A percentile compares a stretch with the other conserved stretches of the same genome.
phyloP scores from a whole-genome alignment of 257 asterid genomes.

The Salvia hispanica region DNA sequence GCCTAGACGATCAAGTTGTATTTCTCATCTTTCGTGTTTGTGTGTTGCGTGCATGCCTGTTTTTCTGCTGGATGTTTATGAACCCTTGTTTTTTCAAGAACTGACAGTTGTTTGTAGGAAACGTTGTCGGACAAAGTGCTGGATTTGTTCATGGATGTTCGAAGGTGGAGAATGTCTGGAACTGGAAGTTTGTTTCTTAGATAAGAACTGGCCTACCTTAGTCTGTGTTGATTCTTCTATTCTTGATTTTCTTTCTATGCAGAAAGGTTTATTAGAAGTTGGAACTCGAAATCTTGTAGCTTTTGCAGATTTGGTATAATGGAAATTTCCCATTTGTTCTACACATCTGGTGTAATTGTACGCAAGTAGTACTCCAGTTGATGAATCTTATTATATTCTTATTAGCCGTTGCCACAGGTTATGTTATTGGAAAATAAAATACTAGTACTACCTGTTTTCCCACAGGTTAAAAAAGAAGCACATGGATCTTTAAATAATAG shows the following conservation, averaged over 20 bases:
- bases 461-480: too few species aligned
- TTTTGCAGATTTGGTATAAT: not conserved
- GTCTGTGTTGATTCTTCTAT: not conserved
- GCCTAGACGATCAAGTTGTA: not conserved
- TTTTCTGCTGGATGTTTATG: not conserved
- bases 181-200: not conserved
- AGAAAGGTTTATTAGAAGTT: not conserved
- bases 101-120: slow-evolving; percentile 8
- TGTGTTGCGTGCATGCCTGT: not conserved
- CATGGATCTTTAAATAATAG: too few species aligned
- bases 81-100: not conserved
- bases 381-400: too few species aligned
- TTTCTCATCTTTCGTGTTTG: not conserved
- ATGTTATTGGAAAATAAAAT: too few species aligned
- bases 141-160: not conserved
- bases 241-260: not conserved
- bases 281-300: not conserved
- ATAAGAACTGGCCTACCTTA: slow-evolving; percentile 1
- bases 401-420: too few species aligned
- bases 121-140: not conserved
- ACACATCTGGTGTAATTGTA: too few species aligned
- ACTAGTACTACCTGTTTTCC: too few species aligned
- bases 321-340: too few species aligned
- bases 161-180: not conserved
- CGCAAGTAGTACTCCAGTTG: too few species aligned